These are phyloP conservation scores for Blastobotrys peoriensis DNA, from an alignment of 805 yeast species.

Conservation along the genomic window DNA sequence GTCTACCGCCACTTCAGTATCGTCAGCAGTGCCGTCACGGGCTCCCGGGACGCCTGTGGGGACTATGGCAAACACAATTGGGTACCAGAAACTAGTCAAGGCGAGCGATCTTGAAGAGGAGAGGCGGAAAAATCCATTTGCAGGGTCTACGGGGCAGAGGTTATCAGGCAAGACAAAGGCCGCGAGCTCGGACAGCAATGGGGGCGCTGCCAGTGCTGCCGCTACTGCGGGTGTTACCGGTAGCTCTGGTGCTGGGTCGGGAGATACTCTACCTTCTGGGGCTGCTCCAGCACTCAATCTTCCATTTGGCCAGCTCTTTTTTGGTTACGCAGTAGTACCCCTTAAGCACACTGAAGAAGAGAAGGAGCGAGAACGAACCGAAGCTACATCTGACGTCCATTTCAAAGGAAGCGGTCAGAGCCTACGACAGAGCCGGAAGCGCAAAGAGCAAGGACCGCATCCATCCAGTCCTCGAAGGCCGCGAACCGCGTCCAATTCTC, in stretches of 20 bases:
- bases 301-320: constrained; percentile 83
- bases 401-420: constrained; percentile 72
- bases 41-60: constrained; percentile 18
- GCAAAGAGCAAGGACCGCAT: constrained; percentile 45
- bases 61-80: constrained; percentile 64
- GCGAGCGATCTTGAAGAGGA: background rate
- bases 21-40: constrained; percentile 16
- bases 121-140: constrained; percentile 29
- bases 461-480: constrained; percentile 33
- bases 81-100: constrained; percentile 52
- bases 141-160: constrained; percentile 58
- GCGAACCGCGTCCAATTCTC: constrained; percentile 55
- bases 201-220: too few relatives aligned
- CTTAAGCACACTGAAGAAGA: constrained; percentile 36
- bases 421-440: constrained; percentile 61
- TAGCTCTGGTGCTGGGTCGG: too few relatives aligned
- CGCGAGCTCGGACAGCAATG: constrained; percentile 1
- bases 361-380: constrained; percentile 30
- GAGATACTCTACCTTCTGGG: constrained; percentile 10
- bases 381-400: constrained; percentile 24
- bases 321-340: constrained; percentile 77
- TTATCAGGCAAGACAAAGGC: constrained; percentile 43
- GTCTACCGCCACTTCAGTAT: constrained; percentile 15
- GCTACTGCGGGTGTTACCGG: too few relatives aligned
- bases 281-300: constrained; percentile 64